Evolutionary conservation across 306 rosid genomes (phyloP).

Genomic region (Lotus japonicus): DNA sequence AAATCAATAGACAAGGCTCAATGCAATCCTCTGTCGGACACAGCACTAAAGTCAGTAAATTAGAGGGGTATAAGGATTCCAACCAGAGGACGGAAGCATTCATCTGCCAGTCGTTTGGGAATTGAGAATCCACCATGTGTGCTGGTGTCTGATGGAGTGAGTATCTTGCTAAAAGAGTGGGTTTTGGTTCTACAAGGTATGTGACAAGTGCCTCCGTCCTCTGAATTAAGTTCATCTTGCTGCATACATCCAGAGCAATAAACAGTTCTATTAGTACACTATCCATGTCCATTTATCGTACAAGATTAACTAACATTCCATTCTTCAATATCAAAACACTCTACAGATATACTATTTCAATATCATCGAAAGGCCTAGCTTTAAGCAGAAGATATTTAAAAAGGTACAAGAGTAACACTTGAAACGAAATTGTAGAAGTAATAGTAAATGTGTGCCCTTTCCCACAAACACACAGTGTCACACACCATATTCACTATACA

Average conservation of each 20-base stretch:
- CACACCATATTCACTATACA: background rate
- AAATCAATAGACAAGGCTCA: background rate
- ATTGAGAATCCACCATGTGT: slow-evolving; percentile 73
- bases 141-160: slow-evolving; percentile 67
- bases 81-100: slow-evolving; percentile 62
- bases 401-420: background rate
- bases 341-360: background rate
- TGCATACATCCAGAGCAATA: slow-evolving; percentile 24
- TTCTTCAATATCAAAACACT: slow-evolving; percentile 6
- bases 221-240: slow-evolving; percentile 25
- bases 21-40: background rate
- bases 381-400: background rate
- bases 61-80: slow-evolving; percentile 19
- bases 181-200: slow-evolving; percentile 9
- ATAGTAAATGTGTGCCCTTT: background rate
- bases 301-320: background rate
- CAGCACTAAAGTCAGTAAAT: too few relatives aligned
- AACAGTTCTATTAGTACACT: background rate
- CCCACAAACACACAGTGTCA: background rate
- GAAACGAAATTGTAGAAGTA: too few relatives aligned
- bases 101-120: slow-evolving; percentile 49
- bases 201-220: background rate
- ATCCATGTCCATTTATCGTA: background rate
- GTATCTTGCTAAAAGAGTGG: slow-evolving; percentile 37
- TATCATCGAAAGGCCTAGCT: background rate